Evolutionary conservation across 495 filamentous ascomycete genomes (phyloP), one percentile per base, ranked within the genome.

Genomic region (Penicillium odoratum): DNA sequence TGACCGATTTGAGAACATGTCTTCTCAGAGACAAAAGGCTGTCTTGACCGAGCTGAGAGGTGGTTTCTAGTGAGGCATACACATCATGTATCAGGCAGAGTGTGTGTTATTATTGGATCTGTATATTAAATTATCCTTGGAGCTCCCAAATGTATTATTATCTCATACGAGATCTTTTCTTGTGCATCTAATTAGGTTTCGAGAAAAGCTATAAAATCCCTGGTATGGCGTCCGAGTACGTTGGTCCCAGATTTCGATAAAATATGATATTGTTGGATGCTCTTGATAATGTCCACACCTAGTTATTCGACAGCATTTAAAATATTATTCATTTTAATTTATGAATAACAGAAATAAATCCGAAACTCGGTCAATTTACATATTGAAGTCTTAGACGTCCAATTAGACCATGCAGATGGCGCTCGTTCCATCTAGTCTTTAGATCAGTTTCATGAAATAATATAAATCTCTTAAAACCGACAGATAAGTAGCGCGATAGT

Each of bases 1-100:
- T 34, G 93, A 96, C 76, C 84, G 84, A 38, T 99, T 96, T 71
- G 93, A 98, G 76, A 83, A 82, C 68, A 90, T 99, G 73, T 85
- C 83, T 45, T 80, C 85, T 44, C 81, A 78, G 63, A 73, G 88
- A 66, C 79, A 84, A 68, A 84, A 80, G 70, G 78, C 69, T 21
- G 78, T 86, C 40, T 50, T 87, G 60, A 67, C 74, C 16, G 83
- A 81, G 55, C 64, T 87, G 64, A 68, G 74, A 58, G 78, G 68
- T 13, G 64, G 61, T 25, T 73, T 63, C 57, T 73, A 44, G 66
- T 56, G 13, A 51, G 30, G 29, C 25, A 46, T 5, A 43, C 30
- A 3, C n/a, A n/a, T n/a, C 1, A 40, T 16, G 38, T 40, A 40
- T 40, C 9, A 16, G 15, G n/a, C 16, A 16, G 38, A 40, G 38